Evolutionary conservation across 345 rosid genomes (phyloP).

Genomic region (Gossypium bickii): DNA sequence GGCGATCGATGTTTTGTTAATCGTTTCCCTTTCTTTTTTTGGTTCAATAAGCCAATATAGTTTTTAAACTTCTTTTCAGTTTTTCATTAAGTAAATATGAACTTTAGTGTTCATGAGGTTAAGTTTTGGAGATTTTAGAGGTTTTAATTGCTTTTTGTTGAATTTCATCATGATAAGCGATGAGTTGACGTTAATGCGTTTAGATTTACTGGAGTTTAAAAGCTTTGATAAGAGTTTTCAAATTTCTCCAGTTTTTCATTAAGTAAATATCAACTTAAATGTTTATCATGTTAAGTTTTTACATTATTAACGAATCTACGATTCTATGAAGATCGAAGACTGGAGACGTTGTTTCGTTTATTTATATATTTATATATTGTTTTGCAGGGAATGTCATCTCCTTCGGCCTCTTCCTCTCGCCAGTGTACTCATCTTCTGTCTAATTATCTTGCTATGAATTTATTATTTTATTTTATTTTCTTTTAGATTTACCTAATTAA

Average conservation of each 20-base stretch:
- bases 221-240: neutral
- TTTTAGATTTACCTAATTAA: too few species aligned
- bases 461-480: neutral
- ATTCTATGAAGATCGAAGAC: neutral
- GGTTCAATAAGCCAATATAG: neutral
- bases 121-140: neutral
- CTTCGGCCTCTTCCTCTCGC: constrained; percentile 20
- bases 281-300: neutral
- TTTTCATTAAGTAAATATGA: neutral
- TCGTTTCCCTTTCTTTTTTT: neutral
- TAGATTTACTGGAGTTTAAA: too few species aligned
- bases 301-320: neutral
- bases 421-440: neutral
- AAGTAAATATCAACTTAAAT: neutral
- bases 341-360: neutral
- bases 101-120: too few species aligned
- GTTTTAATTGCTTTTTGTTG: neutral
- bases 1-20: neutral
- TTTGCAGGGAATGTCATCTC: constrained; percentile 19
- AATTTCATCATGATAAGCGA: neutral
- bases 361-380: neutral
- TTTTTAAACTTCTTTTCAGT: neutral
- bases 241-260: neutral
- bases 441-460: neutral
- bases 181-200: too few species aligned